A percentile compares a stretch with the other conserved stretches of the same genome.
Conservation (phyloP, 371 early-diverging fungal genomes). For the Synchytrium microbalum region DNA sequence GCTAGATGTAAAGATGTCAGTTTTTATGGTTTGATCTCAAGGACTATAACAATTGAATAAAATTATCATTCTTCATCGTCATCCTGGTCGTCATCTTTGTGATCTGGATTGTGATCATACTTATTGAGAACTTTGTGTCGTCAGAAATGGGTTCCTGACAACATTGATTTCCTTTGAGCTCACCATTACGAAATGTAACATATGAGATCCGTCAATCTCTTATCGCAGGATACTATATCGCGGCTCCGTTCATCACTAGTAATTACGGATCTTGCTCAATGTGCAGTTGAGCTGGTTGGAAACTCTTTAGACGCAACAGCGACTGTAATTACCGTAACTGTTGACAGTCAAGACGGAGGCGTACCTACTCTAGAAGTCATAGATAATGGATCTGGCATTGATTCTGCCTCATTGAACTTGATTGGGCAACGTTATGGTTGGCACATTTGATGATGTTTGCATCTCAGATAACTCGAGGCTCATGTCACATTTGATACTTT, state of each 20-base stretch:
- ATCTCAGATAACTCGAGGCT: too few relatives aligned
- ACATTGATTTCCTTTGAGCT: too few relatives aligned
- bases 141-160: too few relatives aligned
- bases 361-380: conserved; percentile 47
- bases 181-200: too few relatives aligned
- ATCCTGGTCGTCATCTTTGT: too few relatives aligned
- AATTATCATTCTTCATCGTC: too few relatives aligned
- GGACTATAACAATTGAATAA: too few relatives aligned
- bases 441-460: neutral
- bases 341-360: conserved; percentile 30
- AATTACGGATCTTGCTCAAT: conserved; percentile 44
- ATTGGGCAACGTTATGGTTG: conserved; percentile 52
- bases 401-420: conserved; percentile 29
- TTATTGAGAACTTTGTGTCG: too few relatives aligned
- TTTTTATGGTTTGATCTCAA: too few relatives aligned
- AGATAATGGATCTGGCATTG: conserved; percentile 60
- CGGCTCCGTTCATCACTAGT: conserved; percentile 31
- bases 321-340: conserved; percentile 35
- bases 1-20: too few relatives aligned
- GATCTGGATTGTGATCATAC: too few relatives aligned
- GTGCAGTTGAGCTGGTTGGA: conserved; percentile 49
- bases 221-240: conserved; percentile 7
- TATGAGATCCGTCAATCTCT: too few relatives aligned
- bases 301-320: conserved; percentile 61
- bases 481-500: neutral